Evolutionary conservation across 352 stramenopile species (phyloP), one percentile per base, ranked within the genome.

Genomic region (Phytophthora sansomeana): DNA sequence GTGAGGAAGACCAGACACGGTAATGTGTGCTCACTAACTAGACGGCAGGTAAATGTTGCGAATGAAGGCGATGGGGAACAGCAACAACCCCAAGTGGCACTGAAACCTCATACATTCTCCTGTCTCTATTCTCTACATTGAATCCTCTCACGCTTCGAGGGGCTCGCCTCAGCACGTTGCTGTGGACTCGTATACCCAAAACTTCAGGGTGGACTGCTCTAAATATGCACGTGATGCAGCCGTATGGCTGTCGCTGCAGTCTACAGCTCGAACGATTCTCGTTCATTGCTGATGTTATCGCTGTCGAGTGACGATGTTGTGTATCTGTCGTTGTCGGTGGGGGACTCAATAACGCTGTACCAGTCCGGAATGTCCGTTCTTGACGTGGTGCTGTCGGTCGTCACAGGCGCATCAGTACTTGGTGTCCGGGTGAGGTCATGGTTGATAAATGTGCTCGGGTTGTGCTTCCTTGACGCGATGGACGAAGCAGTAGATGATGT

Each of bases 201-300:
- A 16, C 19, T 69, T 63, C 32, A 48, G 44, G 35, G 50, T 72
- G 30, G 32, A 21, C 26, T 28, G 21, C 33, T 59, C 44, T 42
- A 43, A 48, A 56, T 56, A 59, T 33, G 43, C 28, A 33, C 35
- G 33, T 32, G 26, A 53, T 17, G 28, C 50, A 38, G 24, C 46
- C 47, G 17, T 59, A 30, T 73, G 48, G 16, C 42, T 36, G 19
- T 13, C 36, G 36, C 19, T 54, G 19, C 3, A 16, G n/a, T 69
- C 55, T 88, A 91, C 58, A 92, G 68, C 55, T 92, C 83, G 42
- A 84, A 92, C n/a, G 83, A 88, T 49, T 81, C 53, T 33, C 77
- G 77, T 19, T 85, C 78, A 54, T 57, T 54, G 29, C 75, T 84
- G 26, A 62, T 50, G 21, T 72, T 66, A n/a, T 83, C 74, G 41